phyloP scores from a whole-genome alignment of 306 rosid genomes.

The Glycine soja region DNA sequence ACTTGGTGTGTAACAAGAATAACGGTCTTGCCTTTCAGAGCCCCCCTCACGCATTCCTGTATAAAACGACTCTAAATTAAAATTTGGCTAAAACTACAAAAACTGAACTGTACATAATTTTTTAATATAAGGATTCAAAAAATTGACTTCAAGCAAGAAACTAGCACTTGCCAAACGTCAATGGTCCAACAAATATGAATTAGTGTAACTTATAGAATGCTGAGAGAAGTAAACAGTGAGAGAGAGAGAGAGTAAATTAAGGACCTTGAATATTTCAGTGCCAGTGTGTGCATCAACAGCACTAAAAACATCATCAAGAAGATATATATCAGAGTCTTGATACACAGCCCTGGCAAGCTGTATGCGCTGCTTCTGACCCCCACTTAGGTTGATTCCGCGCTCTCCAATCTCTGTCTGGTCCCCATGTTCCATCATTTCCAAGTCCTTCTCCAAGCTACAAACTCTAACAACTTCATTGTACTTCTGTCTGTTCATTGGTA shows the following conservation, averaged over 20 bases:
- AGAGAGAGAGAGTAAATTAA: background rate
- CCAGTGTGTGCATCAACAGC: conserved; percentile 99
- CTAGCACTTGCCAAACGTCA: background rate
- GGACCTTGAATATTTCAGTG: conserved; percentile 89
- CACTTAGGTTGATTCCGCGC: conserved; percentile 97
- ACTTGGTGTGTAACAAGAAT: conserved; percentile 97
- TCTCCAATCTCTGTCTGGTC: conserved; percentile 98
- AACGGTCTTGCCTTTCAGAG: conserved; percentile 78
- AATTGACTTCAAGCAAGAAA: conserved; percentile 23
- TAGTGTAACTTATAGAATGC: background rate
- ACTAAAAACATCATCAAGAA: conserved; percentile 94
- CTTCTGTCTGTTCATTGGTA: conserved; percentile 74
- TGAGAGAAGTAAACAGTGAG: conserved; percentile 3
- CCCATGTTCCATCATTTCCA: conserved; percentile 93
- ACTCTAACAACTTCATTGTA: conserved; percentile 75
- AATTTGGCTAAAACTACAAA: conserved; percentile 4
- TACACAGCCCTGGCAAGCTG: conserved; percentile 96
- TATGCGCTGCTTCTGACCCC: conserved; percentile 96
- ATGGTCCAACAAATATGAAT: background rate
- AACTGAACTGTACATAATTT: conserved; percentile 6
- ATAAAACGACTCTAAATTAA: background rate
- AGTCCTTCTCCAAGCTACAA: conserved; percentile 90
- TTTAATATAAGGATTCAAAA: conserved; percentile 11
- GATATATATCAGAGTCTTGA: conserved; percentile 87
- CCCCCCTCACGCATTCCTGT: conserved; percentile 96